Evolutionary conservation across 1,284 basidiomycete species (phyloP).

Genomic region (Cystobasidium slooffiae): DNA sequence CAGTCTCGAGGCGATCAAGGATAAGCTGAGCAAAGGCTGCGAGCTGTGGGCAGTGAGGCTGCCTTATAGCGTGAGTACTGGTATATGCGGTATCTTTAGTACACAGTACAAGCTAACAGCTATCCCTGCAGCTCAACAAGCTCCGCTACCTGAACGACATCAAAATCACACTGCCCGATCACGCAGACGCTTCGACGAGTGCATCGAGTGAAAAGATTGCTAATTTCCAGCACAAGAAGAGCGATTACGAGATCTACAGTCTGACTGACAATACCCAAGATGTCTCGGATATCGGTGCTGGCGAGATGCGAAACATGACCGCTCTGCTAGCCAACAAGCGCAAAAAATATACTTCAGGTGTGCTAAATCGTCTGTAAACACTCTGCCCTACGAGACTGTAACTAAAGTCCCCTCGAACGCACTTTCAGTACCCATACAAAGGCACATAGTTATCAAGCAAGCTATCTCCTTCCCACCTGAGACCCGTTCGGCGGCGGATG

Average conservation of each 20-base stretch:
- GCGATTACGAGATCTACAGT: slow-evolving; percentile 27
- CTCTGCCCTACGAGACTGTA: background rate
- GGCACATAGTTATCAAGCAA: slow-evolving; percentile 36
- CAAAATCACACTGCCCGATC: slow-evolving; percentile 25
- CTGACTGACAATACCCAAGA: slow-evolving; percentile 26
- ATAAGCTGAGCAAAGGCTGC: slow-evolving; percentile 38
- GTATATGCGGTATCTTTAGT: background rate
- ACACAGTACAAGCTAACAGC: background rate
- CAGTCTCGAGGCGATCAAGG: slow-evolving; percentile 29
- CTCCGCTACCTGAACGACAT: slow-evolving; percentile 39
- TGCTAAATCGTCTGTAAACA: background rate
- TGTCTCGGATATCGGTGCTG: slow-evolving; percentile 28
- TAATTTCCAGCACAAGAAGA: slow-evolving; percentile 29
- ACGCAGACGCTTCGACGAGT: slow-evolving; percentile 12
- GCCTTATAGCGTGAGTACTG: slow-evolving; percentile 25
- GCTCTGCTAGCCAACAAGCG: slow-evolving; percentile 32
- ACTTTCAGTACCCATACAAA: slow-evolving; percentile 22
- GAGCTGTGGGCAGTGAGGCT: slow-evolving; percentile 39
- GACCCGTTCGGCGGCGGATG: background rate
- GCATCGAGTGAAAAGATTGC: slow-evolving; percentile 34
- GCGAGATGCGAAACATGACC: slow-evolving; percentile 37
- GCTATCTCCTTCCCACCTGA: slow-evolving; percentile 15
- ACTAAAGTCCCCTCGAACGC: background rate
- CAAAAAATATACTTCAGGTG: slow-evolving; percentile 23
- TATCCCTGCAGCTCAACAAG: slow-evolving; percentile 28